These are phyloP conservation scores for Penicillium lividum DNA, from an alignment of 495 filamentous ascomycete species.

Conservation along the genomic window DNA sequence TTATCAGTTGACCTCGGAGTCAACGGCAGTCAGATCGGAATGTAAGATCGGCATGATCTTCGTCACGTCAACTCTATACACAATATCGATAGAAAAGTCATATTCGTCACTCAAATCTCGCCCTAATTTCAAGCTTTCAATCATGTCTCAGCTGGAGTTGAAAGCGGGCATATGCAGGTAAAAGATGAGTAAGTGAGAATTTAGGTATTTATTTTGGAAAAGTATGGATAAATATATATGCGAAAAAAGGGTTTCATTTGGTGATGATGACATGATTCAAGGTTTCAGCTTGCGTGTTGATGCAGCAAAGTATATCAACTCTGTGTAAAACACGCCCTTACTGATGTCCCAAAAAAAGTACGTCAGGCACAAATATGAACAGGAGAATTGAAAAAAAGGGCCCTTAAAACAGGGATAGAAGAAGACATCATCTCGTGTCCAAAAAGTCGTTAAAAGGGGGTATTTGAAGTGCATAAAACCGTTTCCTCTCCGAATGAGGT, in stretches of 20 bases:
- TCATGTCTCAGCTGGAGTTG: neutral
- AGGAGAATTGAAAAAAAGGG: slow-evolving; percentile 24
- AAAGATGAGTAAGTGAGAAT: neutral
- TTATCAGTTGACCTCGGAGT: slow-evolving; percentile 25
- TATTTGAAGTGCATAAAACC: slow-evolving; percentile 38
- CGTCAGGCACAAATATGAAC: slow-evolving; percentile 25
- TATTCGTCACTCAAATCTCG: too few species aligned
- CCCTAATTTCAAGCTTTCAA: neutral
- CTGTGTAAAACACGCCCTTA: neutral
- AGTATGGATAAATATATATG: neutral
- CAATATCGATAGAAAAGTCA: too few species aligned
- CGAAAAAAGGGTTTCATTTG: neutral
- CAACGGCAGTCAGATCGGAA: slow-evolving; percentile 24
- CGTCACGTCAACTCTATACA: slow-evolving; percentile 15
- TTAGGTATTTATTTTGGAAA: neutral
- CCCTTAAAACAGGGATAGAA: slow-evolving; percentile 6
- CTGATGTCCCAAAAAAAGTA: neutral
- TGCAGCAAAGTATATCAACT: neutral
- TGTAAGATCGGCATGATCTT: slow-evolving; percentile 26
- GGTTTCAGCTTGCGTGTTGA: neutral
- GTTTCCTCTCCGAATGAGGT: slow-evolving; percentile 26
- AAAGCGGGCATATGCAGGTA: neutral
- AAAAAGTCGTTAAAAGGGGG: slow-evolving; percentile 31
- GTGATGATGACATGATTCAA: neutral
- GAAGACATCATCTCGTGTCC: slow-evolving; percentile 37